Evolutionary conservation across 768 basidiomycete species (phyloP).

Genomic region (Boletales sp.): DNA sequence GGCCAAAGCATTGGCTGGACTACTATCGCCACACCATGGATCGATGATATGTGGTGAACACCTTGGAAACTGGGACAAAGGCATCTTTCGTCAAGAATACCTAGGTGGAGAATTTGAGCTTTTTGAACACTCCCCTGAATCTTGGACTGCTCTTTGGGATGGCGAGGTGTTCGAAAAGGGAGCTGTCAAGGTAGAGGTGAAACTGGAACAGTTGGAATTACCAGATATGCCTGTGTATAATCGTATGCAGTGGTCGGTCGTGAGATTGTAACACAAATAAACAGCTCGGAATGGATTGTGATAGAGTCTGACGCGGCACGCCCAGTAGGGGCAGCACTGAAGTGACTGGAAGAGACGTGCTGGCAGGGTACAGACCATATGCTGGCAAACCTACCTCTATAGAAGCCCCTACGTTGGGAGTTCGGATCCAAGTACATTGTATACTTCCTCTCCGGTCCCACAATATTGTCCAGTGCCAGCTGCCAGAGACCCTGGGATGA

Average conservation of each 20-base stretch:
- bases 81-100: not conserved
- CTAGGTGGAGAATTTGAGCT: not conserved
- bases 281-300: no score
- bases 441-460: no score
- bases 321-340: no score
- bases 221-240: not conserved
- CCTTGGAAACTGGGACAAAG: constrained; percentile 9
- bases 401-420: no score
- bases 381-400: no score
- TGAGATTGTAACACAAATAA: no score
- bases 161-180: constrained; percentile 30
- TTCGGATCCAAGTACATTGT: no score
- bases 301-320: no score
- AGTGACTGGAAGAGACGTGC: no score
- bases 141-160: constrained; percentile 39
- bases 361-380: no score
- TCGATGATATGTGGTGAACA: constrained; percentile 32
- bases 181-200: constrained; percentile 5
- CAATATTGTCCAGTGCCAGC: no score
- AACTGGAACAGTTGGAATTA: not conserved
- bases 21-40: constrained; percentile 28
- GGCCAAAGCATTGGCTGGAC: constrained; percentile 24
- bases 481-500: no score
- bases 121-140: constrained; percentile 33
- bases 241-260: constrained; percentile 24